phyloP scores from a whole-genome alignment of 495 filamentous ascomycete species.

The Aspergillus diversus region DNA sequence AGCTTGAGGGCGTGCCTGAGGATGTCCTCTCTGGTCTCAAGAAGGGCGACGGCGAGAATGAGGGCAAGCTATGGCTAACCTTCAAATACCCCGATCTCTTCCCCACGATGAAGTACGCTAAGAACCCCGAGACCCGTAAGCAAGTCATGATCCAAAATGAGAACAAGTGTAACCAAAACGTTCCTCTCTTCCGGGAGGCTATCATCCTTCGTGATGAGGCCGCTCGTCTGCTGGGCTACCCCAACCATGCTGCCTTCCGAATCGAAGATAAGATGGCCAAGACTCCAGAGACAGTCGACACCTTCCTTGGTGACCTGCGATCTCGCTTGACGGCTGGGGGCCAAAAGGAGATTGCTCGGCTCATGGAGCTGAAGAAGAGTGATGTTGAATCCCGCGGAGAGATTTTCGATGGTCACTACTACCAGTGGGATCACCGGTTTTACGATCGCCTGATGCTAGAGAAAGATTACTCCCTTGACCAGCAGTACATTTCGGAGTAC shows the following conservation, averaged over 20 bases:
- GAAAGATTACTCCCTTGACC: constrained; percentile 85
- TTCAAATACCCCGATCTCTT: constrained; percentile 75
- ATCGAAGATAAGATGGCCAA: constrained; percentile 99
- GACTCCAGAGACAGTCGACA: constrained; percentile 79
- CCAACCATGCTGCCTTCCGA: constrained; percentile 86
- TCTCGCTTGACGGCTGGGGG: constrained; percentile 75
- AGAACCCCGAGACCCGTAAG: constrained; percentile 58
- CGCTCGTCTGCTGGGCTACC: constrained; percentile 87
- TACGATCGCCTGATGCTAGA: constrained; percentile 94
- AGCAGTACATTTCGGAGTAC: constrained; percentile 88
- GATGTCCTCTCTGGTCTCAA: constrained; percentile 66
- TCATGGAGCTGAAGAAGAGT: constrained; percentile 78
- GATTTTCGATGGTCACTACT: constrained; percentile 73
- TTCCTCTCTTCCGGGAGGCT: constrained; percentile 82
- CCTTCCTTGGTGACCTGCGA: constrained; percentile 82
- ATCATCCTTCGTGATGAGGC: constrained; percentile 90
- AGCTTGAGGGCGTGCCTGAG: constrained; percentile 66
- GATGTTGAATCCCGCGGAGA: constrained; percentile 65
- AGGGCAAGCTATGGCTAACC: constrained; percentile 64
- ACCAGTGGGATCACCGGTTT: constrained; percentile 86
- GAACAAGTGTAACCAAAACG: constrained; percentile 87
- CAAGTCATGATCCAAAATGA: constrained; percentile 64
- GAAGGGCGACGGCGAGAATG: constrained; percentile 72
- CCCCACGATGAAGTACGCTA: constrained; percentile 66
- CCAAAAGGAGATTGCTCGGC: constrained; percentile 69